These are phyloP conservation scores for Abrus precatorius DNA, from an alignment of 306 rosid genomes.

Conservation along the genomic window DNA sequence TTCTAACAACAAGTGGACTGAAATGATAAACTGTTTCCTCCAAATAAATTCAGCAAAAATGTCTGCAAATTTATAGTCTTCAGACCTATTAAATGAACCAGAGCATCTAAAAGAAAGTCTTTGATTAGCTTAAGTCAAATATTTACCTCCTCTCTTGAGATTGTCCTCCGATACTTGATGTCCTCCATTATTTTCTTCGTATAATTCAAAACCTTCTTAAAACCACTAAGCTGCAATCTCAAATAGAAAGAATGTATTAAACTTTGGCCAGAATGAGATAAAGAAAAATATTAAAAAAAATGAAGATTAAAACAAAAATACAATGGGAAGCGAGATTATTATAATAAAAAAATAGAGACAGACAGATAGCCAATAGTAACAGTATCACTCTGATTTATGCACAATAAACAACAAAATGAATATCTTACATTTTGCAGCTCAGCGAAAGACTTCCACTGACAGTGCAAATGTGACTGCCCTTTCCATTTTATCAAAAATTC, in stretches of 20 bases:
- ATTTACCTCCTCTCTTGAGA: slow-evolving; percentile 97
- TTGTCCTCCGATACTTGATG: slow-evolving; percentile 75
- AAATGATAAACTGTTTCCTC: slow-evolving; percentile 23
- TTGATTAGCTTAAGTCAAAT: slow-evolving; percentile 29
- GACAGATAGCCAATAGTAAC: slow-evolving; percentile 11
- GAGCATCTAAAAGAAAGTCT: slow-evolving; percentile 30
- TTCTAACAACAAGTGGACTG: slow-evolving; percentile 3
- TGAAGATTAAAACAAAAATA: slow-evolving; percentile 29
- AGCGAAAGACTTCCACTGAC: slow-evolving; percentile 94
- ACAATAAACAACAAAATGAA: slow-evolving; percentile 41
- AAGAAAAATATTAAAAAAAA: slow-evolving; percentile 39
- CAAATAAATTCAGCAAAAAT: slow-evolving; percentile 26
- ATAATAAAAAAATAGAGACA: slow-evolving; percentile 1
- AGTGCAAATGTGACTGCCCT: slow-evolving; percentile 98
- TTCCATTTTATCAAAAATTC: slow-evolving; percentile 98
- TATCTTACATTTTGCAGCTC: slow-evolving; percentile 91
- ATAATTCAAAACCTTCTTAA: slow-evolving; percentile 95
- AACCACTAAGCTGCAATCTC: slow-evolving; percentile 94
- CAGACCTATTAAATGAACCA: slow-evolving; percentile 27
- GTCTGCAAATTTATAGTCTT: slow-evolving; percentile 7
- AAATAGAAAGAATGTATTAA: slow-evolving; percentile 47
- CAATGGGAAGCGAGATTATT: slow-evolving; percentile 1
- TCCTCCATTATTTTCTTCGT: slow-evolving; percentile 90
- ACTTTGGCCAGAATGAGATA: slow-evolving; percentile 41
- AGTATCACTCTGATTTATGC: slow-evolving; percentile 20